Conservation (phyloP, 176 grass and related monocot genomes). For the Stipa capillata region DNA sequence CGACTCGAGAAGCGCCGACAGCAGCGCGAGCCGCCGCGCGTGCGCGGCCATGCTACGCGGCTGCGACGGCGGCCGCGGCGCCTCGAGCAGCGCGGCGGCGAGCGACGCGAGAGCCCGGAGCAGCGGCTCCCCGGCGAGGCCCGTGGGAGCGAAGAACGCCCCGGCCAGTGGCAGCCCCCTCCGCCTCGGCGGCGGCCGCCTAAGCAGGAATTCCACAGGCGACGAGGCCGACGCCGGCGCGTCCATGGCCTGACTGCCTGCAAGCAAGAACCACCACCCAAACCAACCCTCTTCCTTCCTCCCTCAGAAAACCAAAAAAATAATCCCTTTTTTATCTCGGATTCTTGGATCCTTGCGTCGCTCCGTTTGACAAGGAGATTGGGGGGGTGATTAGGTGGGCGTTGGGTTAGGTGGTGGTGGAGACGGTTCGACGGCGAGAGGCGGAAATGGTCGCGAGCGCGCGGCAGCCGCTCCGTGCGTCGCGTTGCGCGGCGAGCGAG, state of each 20-base stretch:
- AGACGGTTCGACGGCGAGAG: neutral
- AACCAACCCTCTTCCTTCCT: neutral
- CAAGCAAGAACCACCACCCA: neutral
- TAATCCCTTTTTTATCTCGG: neutral
- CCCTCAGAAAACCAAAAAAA: neutral
- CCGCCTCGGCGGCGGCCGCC: conserved; percentile 20
- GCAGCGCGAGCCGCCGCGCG: conserved; percentile 23
- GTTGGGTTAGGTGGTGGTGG: conserved; percentile 10
- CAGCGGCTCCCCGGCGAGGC: conserved; percentile 34
- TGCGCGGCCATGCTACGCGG: conserved; percentile 45
- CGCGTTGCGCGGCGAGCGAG: neutral
- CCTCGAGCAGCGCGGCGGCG: conserved; percentile 8
- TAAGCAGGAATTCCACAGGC: conserved; percentile 66
- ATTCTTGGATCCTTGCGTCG: conserved; percentile 1
- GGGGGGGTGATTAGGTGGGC: conserved; percentile 15
- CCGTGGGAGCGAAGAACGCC: conserved; percentile 57
- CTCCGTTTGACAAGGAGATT: neutral
- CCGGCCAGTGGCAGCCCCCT: conserved; percentile 50
- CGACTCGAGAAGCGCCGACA: conserved; percentile 42
- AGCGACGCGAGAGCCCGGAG: conserved; percentile 56
- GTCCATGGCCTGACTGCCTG: neutral
- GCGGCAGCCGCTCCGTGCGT: neutral
- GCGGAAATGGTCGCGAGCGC: conserved; percentile 25
- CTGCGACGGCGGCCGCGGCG: conserved; percentile 28
- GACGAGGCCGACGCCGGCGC: conserved; percentile 38